phyloP scores from a whole-genome alignment of 768 basidiomycete species.

The Pisolithus sp. region DNA sequence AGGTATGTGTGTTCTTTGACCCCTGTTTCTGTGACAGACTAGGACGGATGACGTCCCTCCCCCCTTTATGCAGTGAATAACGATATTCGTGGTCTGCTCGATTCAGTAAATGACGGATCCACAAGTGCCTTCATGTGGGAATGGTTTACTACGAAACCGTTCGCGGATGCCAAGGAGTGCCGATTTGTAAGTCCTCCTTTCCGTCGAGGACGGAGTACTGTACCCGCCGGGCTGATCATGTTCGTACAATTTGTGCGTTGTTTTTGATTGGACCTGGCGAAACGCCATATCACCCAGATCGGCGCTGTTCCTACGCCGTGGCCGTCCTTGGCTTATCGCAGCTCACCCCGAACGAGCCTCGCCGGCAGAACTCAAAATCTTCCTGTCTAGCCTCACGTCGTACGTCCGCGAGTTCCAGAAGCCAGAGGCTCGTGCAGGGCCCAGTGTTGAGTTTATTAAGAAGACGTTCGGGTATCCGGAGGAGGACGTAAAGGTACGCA shows the following conservation, averaged over 20 bases:
- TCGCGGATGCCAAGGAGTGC: conserved; percentile 68
- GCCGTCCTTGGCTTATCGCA: conserved; percentile 95
- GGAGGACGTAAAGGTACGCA: conserved; percentile 66
- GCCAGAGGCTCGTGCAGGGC: conserved; percentile 44
- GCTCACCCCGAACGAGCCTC: conserved; percentile 68
- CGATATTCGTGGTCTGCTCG: conserved; percentile 72
- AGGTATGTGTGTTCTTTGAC: conserved; percentile 45
- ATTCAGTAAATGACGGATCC: conserved; percentile 82
- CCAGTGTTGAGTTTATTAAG: conserved; percentile 71
- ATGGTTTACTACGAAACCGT: conserved; percentile 86
- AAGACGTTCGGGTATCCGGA: conserved; percentile 74
- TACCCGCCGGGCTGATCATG: background rate
- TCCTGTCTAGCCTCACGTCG: conserved; percentile 56
- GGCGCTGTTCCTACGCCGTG: conserved; percentile 88
- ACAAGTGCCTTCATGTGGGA: conserved; percentile 96
- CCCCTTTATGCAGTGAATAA: conserved; percentile 53
- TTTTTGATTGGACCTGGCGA: background rate
- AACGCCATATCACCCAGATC: conserved; percentile 41
- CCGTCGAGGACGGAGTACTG: background rate
- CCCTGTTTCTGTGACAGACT: background rate
- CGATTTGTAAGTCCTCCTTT: conserved; percentile 62
- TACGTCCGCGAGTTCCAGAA: conserved; percentile 67
- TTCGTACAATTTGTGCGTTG: background rate
- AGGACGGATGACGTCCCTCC: too few species aligned
- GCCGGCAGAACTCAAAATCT: conserved; percentile 41